Percentiles rank a stretch among this genome's conserved stretches.
Evolutionary conservation across 2,329 filamentous ascomycete species (phyloP).

Genomic region (Sclerotinia sclerotiorum): DNA sequence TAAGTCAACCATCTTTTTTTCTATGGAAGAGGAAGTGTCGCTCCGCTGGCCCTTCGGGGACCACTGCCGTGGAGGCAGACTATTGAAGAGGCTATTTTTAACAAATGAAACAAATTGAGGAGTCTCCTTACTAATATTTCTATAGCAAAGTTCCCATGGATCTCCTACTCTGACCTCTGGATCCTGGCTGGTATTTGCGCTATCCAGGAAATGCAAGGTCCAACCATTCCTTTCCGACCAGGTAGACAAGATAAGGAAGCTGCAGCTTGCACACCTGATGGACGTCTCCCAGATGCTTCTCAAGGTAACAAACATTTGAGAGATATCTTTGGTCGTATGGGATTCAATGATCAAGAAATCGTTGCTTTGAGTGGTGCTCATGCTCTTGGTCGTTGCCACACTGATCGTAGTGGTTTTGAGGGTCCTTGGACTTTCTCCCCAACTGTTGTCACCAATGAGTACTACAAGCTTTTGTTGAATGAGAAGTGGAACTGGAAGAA

Average conservation of each 20-base stretch:
- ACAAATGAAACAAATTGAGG: neutral
- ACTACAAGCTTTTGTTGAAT: slow-evolving; percentile 79
- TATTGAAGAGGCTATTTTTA: neutral
- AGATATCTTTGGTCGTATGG: slow-evolving; percentile 94
- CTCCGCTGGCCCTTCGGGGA: neutral
- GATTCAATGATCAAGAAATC: slow-evolving; percentile 96
- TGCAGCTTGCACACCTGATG: slow-evolving; percentile 86
- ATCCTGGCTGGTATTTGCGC: slow-evolving; percentile 82
- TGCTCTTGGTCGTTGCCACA: slow-evolving; percentile 84
- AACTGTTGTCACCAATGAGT: slow-evolving; percentile 92
- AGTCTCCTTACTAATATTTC: slow-evolving; percentile 28
- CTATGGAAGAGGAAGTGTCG: neutral
- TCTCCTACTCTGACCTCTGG: slow-evolving; percentile 95
- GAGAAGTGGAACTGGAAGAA: slow-evolving; percentile 93
- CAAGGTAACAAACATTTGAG: slow-evolving; percentile 81
- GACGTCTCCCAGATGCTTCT: slow-evolving; percentile 79
- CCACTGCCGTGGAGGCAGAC: too few species aligned
- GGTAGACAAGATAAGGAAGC: slow-evolving; percentile 80
- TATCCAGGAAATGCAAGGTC: slow-evolving; percentile 94
- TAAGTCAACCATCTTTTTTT: slow-evolving; percentile 44
- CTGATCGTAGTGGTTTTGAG: slow-evolving; percentile 80
- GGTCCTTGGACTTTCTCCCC: slow-evolving; percentile 93
- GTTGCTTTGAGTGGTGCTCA: slow-evolving; percentile 86
- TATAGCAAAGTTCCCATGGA: slow-evolving; percentile 83
- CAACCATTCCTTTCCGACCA: slow-evolving; percentile 81